Conservation (phyloP, 2,329 filamentous ascomycete species). For the Rhynchosporium secalis region DNA sequence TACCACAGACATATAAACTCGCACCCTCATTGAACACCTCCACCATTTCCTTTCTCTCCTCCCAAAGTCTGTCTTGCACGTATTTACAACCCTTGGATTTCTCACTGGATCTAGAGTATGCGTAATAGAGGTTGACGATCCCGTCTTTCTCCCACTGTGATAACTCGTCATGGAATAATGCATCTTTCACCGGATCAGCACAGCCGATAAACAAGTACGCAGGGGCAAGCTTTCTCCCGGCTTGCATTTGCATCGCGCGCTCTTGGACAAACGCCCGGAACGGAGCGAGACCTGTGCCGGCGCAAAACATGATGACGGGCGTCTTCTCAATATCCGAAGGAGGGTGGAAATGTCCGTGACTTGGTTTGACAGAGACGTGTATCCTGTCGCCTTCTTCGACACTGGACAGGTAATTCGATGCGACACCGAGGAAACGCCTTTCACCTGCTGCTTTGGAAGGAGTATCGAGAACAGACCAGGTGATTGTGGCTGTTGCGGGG, state of each 20-base stretch:
- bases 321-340: constrained; percentile 36
- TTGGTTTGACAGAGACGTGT: constrained; percentile 43
- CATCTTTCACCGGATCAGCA: constrained; percentile 29
- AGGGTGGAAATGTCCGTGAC: constrained; percentile 40
- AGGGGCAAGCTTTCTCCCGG: constrained; percentile 36
- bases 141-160: constrained; percentile 32
- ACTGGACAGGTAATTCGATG: constrained; percentile 50
- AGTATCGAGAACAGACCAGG: constrained; percentile 56
- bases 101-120: constrained; percentile 28
- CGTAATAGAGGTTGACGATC: constrained; percentile 32
- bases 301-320: constrained; percentile 40
- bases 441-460: constrained; percentile 38
- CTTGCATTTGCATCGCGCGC: constrained; percentile 46
- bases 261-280: constrained; percentile 52
- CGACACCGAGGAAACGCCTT: constrained; percentile 50
- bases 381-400: constrained; percentile 43
- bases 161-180: constrained; percentile 31
- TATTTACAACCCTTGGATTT: constrained; percentile 30
- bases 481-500: constrained; percentile 63
- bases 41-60: constrained; percentile 30
- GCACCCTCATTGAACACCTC: constrained; percentile 33
- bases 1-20: constrained; percentile 37
- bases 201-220: constrained; percentile 37
- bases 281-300: constrained; percentile 47
- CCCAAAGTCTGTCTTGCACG: constrained; percentile 36